Base-by-base conservation (phyloP, 2,329 filamentous ascomycete genomes). In the Elsinoe australis region DNA sequence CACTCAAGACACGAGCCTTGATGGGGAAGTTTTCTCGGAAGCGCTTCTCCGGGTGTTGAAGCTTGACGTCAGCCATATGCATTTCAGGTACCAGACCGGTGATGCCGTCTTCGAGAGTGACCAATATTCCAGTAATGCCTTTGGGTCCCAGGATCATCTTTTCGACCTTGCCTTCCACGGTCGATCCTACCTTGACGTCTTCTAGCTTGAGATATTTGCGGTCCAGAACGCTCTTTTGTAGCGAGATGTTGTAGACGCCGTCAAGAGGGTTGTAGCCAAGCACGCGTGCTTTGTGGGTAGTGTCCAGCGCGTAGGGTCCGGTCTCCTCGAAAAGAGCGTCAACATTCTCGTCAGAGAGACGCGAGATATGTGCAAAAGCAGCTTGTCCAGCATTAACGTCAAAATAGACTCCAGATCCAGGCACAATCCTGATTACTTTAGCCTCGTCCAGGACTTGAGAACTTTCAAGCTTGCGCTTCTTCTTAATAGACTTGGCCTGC, bases 281-380 rank as follows among this genome's bases (percentile, higher is more conserved):
- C 7, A 98, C 75, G 52, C 92, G 82, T 32, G 84, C 87, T 45
- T 81, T 79, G 66, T 98, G 92, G 12, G 76, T 78, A 0, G 88
- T 83, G 32, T 80, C 87, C 15, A 85, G 62, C 64, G 87, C 85
- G 70, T 82, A 95, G 2, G 83, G 75, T 0, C 92, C 92, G 14
- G 80, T 81, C 3, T 79, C 73, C 54, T 87, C 79, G 10, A 86
- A 85, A 4, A 98, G 72, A 1, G 78, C 79, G 54, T 96, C 92
- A 47, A 95, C 77, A 64, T 92, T 94, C 56, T 83, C 83, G 63
- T 98, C 90, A 51, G 90, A 85, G 52, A 98, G 78, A 54, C 86
- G 80, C 1, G 92, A 98, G 55, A 98, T 94, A 64, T 98, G 92
- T 17, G 94, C 88, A 60, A 95, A 98, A 7, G 87, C 87, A n/a